Percentiles rank a stretch among this genome's conserved stretches.
These are phyloP conservation scores for Glycyrrhiza uralensis DNA, from an alignment of 306 rosid species.

Conservation along the genomic window DNA sequence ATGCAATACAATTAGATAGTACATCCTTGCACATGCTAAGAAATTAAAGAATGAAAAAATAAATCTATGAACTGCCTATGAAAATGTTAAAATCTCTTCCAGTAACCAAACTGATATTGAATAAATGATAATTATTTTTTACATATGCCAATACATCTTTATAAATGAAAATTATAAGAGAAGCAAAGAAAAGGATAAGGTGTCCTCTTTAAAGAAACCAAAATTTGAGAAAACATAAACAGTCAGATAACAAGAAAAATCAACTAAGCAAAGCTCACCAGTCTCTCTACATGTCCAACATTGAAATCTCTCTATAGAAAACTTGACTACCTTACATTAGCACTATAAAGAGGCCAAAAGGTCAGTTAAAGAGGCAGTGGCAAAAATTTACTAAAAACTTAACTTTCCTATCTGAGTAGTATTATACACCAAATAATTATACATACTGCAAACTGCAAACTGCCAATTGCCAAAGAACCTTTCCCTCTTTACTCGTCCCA, in stretches of 20 bases:
- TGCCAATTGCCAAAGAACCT: background rate
- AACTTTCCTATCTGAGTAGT: background rate
- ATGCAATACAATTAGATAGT: background rate
- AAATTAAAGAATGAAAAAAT: constrained; percentile 1
- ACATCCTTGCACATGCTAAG: constrained; percentile 9
- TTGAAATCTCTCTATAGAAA: background rate
- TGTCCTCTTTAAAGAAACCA: background rate
- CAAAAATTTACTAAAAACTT: background rate
- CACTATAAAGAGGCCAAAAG: background rate
- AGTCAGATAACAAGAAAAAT: background rate
- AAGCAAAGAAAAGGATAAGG: background rate
- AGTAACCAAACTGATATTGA: background rate
- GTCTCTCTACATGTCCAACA: background rate
- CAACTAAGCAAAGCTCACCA: background rate
- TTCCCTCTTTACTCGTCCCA: background rate
- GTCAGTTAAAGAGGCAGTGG: background rate
- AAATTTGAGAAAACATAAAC: background rate
- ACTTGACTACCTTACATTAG: background rate
- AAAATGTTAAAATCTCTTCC: background rate
- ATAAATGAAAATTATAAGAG: background rate
- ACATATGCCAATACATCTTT: background rate
- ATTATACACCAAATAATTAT: background rate
- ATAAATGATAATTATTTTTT: background rate
- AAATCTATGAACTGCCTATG: background rate
- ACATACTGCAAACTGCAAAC: no score